A percentile compares a stretch with the other conserved stretches of the same genome.
Evolutionary conservation across 495 filamentous ascomycete species (phyloP).

Genomic region (Bombardia bombarda): DNA sequence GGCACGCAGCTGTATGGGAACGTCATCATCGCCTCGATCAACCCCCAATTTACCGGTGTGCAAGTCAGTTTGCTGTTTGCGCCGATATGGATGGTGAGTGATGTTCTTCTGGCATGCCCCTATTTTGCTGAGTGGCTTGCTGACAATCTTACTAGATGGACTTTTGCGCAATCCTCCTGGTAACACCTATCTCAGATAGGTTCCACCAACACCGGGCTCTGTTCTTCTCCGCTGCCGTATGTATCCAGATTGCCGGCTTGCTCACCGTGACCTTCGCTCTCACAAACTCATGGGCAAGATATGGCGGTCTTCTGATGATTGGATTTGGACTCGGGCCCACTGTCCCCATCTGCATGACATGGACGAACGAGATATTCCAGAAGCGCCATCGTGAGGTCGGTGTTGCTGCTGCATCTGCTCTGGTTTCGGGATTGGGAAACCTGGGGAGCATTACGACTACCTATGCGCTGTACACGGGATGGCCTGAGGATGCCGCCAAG

Average conservation of each 20-base stretch:
- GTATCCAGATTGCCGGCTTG: constrained; percentile 76
- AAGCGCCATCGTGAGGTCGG: constrained; percentile 83
- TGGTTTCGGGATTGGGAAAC: constrained; percentile 82
- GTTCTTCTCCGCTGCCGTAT: constrained; percentile 68
- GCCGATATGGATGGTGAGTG: constrained; percentile 80
- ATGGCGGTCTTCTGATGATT: constrained; percentile 81
- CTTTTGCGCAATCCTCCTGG: constrained; percentile 75
- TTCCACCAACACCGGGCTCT: constrained; percentile 78
- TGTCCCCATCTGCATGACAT: constrained; percentile 87
- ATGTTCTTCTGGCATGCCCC: no score
- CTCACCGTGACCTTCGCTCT: constrained; percentile 71
- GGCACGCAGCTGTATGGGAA: constrained; percentile 81
- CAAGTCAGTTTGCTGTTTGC: constrained; percentile 76
- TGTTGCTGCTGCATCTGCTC: constrained; percentile 78
- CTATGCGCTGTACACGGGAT: constrained; percentile 82
- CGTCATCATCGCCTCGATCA: constrained; percentile 74
- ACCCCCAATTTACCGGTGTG: constrained; percentile 61
- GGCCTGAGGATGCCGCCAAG: constrained; percentile 60
- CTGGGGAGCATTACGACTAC: constrained; percentile 79
- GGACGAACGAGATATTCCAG: constrained; percentile 89
- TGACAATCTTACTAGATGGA: constrained; percentile 52
- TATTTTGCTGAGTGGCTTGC: not conserved
- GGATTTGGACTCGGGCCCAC: constrained; percentile 89
- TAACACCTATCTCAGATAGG: constrained; percentile 78
- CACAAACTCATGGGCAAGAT: constrained; percentile 70